Evolutionary conservation across 352 stramenopile genomes (phyloP).

Genomic region (Salisapilia sapeloensis): DNA sequence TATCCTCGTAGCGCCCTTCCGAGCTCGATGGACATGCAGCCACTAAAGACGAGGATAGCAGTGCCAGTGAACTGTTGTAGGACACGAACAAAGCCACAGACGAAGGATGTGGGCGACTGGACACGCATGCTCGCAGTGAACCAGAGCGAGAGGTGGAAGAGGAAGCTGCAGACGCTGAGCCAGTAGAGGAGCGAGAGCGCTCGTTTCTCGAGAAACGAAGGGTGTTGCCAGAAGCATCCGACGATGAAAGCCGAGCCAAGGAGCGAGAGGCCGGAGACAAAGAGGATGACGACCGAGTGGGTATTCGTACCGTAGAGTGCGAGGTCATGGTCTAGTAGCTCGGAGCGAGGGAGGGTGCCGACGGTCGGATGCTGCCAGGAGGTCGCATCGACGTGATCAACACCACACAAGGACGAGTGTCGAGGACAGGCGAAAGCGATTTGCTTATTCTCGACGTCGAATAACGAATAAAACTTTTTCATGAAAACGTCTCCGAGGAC

Average conservation of each 20-base stretch:
- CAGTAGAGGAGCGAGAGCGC: slow-evolving; percentile 46
- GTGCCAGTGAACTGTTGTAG: slow-evolving; percentile 52
- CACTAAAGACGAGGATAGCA: slow-evolving; percentile 37
- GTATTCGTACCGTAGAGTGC: slow-evolving; percentile 61
- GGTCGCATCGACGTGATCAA: slow-evolving; percentile 13
- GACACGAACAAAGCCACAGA: slow-evolving; percentile 31
- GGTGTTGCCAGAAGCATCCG: slow-evolving; percentile 46
- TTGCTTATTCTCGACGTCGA: slow-evolving; percentile 76
- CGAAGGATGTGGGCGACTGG: slow-evolving; percentile 14
- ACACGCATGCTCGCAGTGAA: slow-evolving; percentile 20
- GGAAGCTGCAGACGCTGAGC: slow-evolving; percentile 34
- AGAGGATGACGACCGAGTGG: slow-evolving; percentile 54
- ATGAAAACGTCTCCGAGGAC: slow-evolving; percentile 96
- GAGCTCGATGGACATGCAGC: slow-evolving; percentile 36
- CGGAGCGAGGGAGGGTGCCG: too few species aligned
- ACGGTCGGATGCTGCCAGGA: too few species aligned
- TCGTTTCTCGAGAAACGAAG: slow-evolving; percentile 24
- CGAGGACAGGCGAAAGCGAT: slow-evolving; percentile 67
- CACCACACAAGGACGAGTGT: slow-evolving; percentile 25
- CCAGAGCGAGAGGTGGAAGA: slow-evolving; percentile 48
- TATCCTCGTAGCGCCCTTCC: slow-evolving; percentile 36
- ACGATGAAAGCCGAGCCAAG: slow-evolving; percentile 48
- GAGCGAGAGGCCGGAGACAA: slow-evolving; percentile 49
- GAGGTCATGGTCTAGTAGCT: too few species aligned
- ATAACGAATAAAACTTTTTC: slow-evolving; percentile 90